phyloP scores from a whole-genome alignment of 1,284 basidiomycete genomes.

The Crucibulum parvulum region DNA sequence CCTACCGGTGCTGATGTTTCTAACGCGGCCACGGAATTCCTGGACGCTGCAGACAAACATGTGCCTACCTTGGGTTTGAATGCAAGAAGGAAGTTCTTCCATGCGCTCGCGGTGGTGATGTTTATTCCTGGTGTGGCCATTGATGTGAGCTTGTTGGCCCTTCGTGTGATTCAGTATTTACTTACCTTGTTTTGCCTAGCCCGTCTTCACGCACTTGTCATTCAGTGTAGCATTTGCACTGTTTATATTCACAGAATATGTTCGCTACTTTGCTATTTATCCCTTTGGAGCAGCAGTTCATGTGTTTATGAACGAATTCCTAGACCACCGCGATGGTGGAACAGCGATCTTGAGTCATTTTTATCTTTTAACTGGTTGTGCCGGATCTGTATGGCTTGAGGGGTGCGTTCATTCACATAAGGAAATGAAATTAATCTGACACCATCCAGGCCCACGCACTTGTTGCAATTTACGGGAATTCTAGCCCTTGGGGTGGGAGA shows the following conservation, averaged over 20 bases:
- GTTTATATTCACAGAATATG: conserved; percentile 96
- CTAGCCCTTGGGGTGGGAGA: conserved; percentile 94
- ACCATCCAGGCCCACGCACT: conserved; percentile 61
- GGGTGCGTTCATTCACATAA: conserved; percentile 58
- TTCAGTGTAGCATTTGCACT: conserved; percentile 93
- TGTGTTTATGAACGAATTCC: conserved; percentile 96
- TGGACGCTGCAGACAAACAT: conserved; percentile 88
- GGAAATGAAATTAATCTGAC: conserved; percentile 2
- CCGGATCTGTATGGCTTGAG: conserved; percentile 94
- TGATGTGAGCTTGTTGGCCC: conserved; percentile 76
- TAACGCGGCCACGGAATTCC: conserved; percentile 78
- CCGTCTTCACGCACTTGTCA: conserved; percentile 94
- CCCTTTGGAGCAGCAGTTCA: conserved; percentile 95
- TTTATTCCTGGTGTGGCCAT: conserved; percentile 93
- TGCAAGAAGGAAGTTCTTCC: conserved; percentile 97
- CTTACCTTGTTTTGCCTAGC: conserved; percentile 54
- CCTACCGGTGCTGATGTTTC: conserved; percentile 54
- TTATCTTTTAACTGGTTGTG: conserved; percentile 95
- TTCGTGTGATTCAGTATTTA: conserved; percentile 15
- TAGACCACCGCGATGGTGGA: conserved; percentile 95
- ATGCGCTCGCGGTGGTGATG: conserved; percentile 94
- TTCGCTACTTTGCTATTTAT: conserved; percentile 98
- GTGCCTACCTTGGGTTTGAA: conserved; percentile 93
- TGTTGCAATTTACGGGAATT: conserved; percentile 90
- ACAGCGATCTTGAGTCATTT: conserved; percentile 98